Evolutionary conservation across 495 filamentous ascomycete species (phyloP).

Genomic region (Filosporella fistucella): DNA sequence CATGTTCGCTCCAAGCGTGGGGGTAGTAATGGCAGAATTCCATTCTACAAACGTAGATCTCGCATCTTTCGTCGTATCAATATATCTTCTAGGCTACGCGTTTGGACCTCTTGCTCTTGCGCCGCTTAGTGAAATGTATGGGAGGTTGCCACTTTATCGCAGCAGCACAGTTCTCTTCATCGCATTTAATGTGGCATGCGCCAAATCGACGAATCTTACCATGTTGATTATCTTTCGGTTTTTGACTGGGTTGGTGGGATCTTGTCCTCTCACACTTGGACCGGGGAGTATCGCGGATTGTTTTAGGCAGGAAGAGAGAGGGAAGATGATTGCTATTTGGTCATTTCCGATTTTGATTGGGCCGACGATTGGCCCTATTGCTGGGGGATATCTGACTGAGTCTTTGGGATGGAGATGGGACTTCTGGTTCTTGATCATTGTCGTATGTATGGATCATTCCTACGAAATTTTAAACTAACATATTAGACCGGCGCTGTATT

Average conservation of each 20-base stretch:
- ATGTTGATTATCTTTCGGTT: constrained; percentile 55
- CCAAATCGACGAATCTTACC: constrained; percentile 44
- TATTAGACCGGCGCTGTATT: constrained; percentile 26
- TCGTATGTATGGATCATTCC: constrained; percentile 30
- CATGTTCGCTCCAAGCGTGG: constrained; percentile 68
- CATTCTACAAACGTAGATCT: constrained; percentile 49
- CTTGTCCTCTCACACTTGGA: constrained; percentile 47
- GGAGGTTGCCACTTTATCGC: constrained; percentile 51
- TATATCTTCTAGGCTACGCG: constrained; percentile 74
- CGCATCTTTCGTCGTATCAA: constrained; percentile 57
- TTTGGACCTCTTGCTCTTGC: constrained; percentile 53
- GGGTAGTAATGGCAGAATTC: constrained; percentile 52
- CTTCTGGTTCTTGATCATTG: constrained; percentile 60
- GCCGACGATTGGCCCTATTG: constrained; percentile 59
- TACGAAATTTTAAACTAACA: constrained; percentile 27
- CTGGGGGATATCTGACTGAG: constrained; percentile 61
- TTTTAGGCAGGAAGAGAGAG: constrained; percentile 57
- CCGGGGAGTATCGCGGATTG: constrained; percentile 59
- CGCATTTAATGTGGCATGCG: constrained; percentile 53
- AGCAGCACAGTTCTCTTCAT: constrained; percentile 47
- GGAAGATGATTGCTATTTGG: constrained; percentile 58
- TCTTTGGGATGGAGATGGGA: constrained; percentile 69
- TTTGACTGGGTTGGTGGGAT: constrained; percentile 48
- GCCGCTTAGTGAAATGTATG: constrained; percentile 62
- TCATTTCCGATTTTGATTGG: constrained; percentile 60